Base-by-base conservation (phyloP, 441 rosid species). In the Arabidopsis hybrid region DNA sequence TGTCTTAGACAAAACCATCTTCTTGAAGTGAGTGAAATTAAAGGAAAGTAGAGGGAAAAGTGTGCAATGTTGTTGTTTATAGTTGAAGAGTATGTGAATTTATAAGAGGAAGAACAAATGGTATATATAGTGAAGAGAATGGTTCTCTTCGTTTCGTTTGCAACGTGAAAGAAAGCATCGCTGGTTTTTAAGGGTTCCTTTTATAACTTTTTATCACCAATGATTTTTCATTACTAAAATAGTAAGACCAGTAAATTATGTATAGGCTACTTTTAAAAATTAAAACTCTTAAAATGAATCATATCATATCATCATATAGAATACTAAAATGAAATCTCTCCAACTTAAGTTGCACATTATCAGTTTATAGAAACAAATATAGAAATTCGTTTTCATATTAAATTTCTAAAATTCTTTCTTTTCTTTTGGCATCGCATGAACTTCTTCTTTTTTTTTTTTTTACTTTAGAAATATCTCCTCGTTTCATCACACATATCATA, bases 1-100 rank as follows among this genome's bases (percentile, higher is more conserved):
- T 3, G 84, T 82, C 70, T 80, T 85, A 3, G 95, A 85, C 9
- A 93, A 82, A 65, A 85, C 97, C 97, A 91, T 93, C 64, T 67
- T 11, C 61, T 69, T 45, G 50, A 14, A 26, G 38, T 40, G 63
- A 68, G 51, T 38, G n/a, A n/a, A n/a, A n/a, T n/a, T n/a, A n/a
- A 18, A 34, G 2, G 38, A 64, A 50, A 12, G 40, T 26, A 26
- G 29, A 26, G 29, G 29, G 29, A 26, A 3, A 26, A 36, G 8
- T 36, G 40, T 68, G 71, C 49, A 58, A 62, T 61, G 42, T 13
- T 26, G 29, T 26, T 26, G 29, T 8, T 42, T 67, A 55, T 43
- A 2, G 50, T 35, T 68, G 29, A 55, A 26, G 29, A 26, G 16
- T 75, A 45, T 36, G 51, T 75, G 79, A 16, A 52, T 26, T 35